A percentile compares a stretch with the other conserved stretches of the same genome.
Evolutionary conservation across 495 filamentous ascomycete species (phyloP).

Genomic region (Penicillium argentinense): DNA sequence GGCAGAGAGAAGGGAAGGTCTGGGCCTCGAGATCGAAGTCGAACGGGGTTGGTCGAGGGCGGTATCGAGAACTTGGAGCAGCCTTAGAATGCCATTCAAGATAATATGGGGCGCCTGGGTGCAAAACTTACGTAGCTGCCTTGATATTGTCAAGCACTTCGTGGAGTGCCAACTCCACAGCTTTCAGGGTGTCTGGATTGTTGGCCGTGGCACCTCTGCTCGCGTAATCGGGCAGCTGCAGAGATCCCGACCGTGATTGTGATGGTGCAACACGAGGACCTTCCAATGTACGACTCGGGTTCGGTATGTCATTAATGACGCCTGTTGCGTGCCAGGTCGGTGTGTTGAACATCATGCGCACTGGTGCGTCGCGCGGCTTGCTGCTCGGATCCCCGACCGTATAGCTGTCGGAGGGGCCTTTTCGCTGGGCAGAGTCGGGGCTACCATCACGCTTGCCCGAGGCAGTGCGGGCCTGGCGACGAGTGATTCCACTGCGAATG

Average conservation of each 20-base stretch:
- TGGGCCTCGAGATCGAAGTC: slow-evolving; percentile 80
- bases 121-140: slow-evolving; percentile 70
- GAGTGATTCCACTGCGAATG: slow-evolving; percentile 77
- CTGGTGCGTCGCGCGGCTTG: slow-evolving; percentile 40
- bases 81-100: slow-evolving; percentile 2
- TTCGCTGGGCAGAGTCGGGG: slow-evolving; percentile 36
- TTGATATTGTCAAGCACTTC: slow-evolving; percentile 77
- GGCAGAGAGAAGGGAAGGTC: slow-evolving; percentile 77
- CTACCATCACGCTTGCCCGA: slow-evolving; percentile 53
- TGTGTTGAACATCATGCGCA: slow-evolving; percentile 56
- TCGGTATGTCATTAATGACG: slow-evolving; percentile 74
- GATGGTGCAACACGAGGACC: slow-evolving; percentile 39
- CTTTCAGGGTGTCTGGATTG: slow-evolving; percentile 71
- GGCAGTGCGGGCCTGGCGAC: slow-evolving; percentile 69
- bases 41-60: slow-evolving; percentile 59
- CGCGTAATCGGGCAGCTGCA: slow-evolving; percentile 56
- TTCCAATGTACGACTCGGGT: slow-evolving; percentile 39
- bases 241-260: slow-evolving; percentile 44
- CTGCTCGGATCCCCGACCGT: slow-evolving; percentile 23
- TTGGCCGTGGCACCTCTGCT: slow-evolving; percentile 56
- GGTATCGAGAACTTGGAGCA: slow-evolving; percentile 29
- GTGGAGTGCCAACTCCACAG: slow-evolving; percentile 79
- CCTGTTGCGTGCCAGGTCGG: slow-evolving; percentile 78
- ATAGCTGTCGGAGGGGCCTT: slow-evolving; percentile 27
- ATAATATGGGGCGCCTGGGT: background rate